Conservation (phyloP, 2,329 filamentous ascomycete genomes). For the Fusarium pseudoanthophilum region DNA sequence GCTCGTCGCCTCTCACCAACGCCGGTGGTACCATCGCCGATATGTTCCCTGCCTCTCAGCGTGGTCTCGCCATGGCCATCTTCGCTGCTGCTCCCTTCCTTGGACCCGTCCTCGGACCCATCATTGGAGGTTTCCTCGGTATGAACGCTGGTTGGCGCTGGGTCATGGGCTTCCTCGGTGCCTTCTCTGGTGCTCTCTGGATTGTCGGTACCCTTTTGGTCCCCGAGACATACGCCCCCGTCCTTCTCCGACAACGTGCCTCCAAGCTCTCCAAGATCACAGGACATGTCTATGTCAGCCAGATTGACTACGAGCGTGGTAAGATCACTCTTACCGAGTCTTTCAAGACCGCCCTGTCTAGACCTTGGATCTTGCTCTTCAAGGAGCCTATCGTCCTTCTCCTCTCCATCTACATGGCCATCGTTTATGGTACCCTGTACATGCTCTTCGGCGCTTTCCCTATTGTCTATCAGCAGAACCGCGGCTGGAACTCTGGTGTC, state of each 20-base stretch:
- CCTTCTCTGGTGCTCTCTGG: constrained; percentile 73
- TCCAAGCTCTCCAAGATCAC: constrained; percentile 36
- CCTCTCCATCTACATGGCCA: constrained; percentile 83
- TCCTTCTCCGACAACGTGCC: constrained; percentile 63
- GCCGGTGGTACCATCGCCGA: constrained; percentile 76
- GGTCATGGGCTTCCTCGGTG: constrained; percentile 85
- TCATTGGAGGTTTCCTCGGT: constrained; percentile 75
- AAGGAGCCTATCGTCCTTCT: constrained; percentile 83
- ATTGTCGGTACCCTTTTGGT: constrained; percentile 80
- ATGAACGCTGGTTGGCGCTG: constrained; percentile 80
- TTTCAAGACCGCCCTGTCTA: constrained; percentile 74
- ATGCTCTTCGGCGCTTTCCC: constrained; percentile 77
- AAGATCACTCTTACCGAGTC: constrained; percentile 54
- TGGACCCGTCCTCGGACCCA: constrained; percentile 64
- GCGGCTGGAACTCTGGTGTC: constrained; percentile 34
- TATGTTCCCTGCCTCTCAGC: constrained; percentile 80
- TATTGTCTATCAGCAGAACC: constrained; percentile 70
- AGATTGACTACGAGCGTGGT: constrained; percentile 47
- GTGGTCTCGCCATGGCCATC: constrained; percentile 83
- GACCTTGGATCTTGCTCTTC: constrained; percentile 55
- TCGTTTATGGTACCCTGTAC: constrained; percentile 76
- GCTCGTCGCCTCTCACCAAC: constrained; percentile 67
- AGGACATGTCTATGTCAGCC: constrained; percentile 32
- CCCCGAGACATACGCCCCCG: constrained; percentile 85
- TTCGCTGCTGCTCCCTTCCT: constrained; percentile 82